A percentile compares a stretch with the other conserved stretches of the same genome.
Evolutionary conservation across 768 basidiomycete genomes (phyloP).

Genomic region (Boletus insuetus): DNA sequence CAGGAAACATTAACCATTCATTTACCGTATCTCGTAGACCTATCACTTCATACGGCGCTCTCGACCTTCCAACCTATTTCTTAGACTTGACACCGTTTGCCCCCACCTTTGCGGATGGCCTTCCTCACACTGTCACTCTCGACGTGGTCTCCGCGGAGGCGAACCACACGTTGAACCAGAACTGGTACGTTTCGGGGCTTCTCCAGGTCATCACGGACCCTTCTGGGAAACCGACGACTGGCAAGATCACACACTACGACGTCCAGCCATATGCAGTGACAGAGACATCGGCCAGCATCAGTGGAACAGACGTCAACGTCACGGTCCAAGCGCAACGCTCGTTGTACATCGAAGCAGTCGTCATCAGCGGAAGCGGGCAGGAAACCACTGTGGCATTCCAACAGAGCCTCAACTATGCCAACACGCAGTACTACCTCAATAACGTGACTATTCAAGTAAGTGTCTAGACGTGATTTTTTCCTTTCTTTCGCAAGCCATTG

Average conservation of each 20-base stretch:
- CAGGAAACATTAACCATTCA: not conserved
- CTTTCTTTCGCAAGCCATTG: not conserved
- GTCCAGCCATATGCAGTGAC: slow-evolving; percentile 57
- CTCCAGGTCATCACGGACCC: slow-evolving; percentile 68
- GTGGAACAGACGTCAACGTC: slow-evolving; percentile 50
- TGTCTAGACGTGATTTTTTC: not conserved
- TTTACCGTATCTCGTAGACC: slow-evolving; percentile 40
- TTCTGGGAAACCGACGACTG: slow-evolving; percentile 63
- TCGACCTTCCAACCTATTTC: slow-evolving; percentile 77
- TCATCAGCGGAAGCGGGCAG: slow-evolving; percentile 61
- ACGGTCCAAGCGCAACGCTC: slow-evolving; percentile 58
- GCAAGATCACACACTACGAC: slow-evolving; percentile 58
- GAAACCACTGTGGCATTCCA: slow-evolving; percentile 53
- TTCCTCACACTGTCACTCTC: slow-evolving; percentile 68
- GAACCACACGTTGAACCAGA: slow-evolving; percentile 62
- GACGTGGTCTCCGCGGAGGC: slow-evolving; percentile 71
- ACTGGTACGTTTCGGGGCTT: slow-evolving; percentile 74
- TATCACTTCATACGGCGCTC: slow-evolving; percentile 72
- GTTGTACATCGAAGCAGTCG: slow-evolving; percentile 58
- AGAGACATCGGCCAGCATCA: slow-evolving; percentile 43
- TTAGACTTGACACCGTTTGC: slow-evolving; percentile 78
- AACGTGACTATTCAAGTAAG: slow-evolving; percentile 41
- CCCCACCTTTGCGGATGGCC: slow-evolving; percentile 62
- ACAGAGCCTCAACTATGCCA: slow-evolving; percentile 61
- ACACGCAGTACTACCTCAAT: slow-evolving; percentile 59